Conservation (phyloP, 306 rosid genomes). For the Prunus mira region DNA sequence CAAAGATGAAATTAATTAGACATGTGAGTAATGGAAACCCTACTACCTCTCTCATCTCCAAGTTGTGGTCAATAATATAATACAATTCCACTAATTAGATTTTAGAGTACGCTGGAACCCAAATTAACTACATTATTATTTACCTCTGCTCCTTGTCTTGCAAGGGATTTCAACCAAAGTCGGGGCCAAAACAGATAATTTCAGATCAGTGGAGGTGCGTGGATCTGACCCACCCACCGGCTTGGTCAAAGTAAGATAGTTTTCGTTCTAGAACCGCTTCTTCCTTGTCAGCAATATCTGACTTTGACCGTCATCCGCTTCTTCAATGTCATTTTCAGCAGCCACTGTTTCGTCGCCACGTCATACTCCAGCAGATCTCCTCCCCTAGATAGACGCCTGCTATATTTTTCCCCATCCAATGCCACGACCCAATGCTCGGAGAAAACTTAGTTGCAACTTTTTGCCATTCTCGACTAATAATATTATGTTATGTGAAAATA, state of each 20-base stretch:
- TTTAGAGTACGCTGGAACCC: no score
- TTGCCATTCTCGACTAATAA: rapidly evolving
- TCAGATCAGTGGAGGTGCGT: not conserved
- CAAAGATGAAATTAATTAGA: no score
- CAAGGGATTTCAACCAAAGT: not conserved
- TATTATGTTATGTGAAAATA: no score
- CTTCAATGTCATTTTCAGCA: not conserved
- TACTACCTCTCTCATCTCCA: no score
- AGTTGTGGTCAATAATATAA: no score
- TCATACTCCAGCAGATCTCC: not conserved
- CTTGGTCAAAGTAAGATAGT: slow-evolving; percentile 33
- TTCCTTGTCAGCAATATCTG: slow-evolving; percentile 29
- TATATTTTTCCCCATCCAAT: not conserved
- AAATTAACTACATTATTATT: no score
- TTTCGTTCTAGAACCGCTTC: slow-evolving; percentile 19
- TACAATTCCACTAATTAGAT: no score
- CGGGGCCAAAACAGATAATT: slow-evolving; percentile 12
- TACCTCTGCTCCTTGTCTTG: not conserved
- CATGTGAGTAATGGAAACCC: no score
- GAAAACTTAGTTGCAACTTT: no score
- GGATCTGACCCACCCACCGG: slow-evolving; percentile 24
- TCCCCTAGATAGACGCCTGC: not conserved
- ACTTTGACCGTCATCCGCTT: slow-evolving; percentile 27
- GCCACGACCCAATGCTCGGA: not conserved
- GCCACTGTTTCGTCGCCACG: slow-evolving; percentile 9